These are phyloP conservation scores for Malassezia dermatis DNA, from an alignment of 1,284 basidiomycete genomes.

Conservation along the genomic window DNA sequence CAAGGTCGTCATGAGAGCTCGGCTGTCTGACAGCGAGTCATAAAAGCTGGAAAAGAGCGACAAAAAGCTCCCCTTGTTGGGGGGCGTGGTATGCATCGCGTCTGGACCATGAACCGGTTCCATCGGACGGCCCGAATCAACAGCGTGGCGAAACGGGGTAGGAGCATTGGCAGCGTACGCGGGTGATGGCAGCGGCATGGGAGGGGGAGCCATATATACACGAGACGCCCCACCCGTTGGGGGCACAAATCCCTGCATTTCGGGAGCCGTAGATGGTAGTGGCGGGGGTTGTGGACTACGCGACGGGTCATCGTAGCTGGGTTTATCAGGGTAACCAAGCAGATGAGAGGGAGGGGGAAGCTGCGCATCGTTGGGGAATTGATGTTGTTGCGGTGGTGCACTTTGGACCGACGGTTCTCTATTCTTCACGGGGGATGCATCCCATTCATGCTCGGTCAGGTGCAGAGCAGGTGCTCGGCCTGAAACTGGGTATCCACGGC, in stretches of 20 bases:
- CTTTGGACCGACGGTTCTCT: conserved; percentile 23
- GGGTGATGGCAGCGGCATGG: conserved; percentile 34
- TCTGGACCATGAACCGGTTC: conserved; percentile 25
- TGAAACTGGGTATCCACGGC: conserved; percentile 36
- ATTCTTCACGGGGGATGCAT: conserved; percentile 5
- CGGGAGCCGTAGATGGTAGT: conserved; percentile 5
- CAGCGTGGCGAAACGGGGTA: neutral
- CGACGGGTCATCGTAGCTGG: conserved; percentile 7
- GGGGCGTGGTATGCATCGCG: conserved; percentile 26
- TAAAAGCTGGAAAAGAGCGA: conserved; percentile 44
- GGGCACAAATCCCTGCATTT: conserved; percentile 12
- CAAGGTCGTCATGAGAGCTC: conserved; percentile 42
- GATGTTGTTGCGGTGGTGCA: conserved; percentile 40
- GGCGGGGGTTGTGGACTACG: conserved; percentile 17
- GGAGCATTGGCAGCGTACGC: conserved; percentile 31
- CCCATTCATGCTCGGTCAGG: conserved; percentile 20
- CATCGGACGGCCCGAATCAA: neutral
- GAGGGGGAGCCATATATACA: conserved; percentile 29
- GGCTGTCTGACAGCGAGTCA: conserved; percentile 41
- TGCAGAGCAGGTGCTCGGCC: conserved; percentile 37
- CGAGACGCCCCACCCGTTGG: conserved; percentile 17
- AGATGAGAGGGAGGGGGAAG: conserved; percentile 18
- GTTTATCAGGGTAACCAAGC: conserved; percentile 12
- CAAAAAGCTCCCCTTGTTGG: conserved; percentile 37
- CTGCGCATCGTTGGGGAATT: conserved; percentile 23